Conservation (phyloP, 495 filamentous ascomycete genomes). For the Penicillium daleae region DNA sequence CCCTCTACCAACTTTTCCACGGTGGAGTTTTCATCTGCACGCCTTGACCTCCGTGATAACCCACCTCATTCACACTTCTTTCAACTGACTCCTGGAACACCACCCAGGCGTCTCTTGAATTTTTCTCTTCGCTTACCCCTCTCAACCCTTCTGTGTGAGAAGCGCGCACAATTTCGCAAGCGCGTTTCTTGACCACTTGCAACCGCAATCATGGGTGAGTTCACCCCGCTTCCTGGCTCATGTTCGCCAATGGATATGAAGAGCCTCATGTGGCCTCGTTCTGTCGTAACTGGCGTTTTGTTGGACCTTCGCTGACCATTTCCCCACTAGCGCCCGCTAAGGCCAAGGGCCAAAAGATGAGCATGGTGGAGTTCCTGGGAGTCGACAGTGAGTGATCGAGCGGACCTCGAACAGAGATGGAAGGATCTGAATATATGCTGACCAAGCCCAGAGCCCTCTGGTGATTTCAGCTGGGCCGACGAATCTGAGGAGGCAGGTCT, state of each 20-base stretch:
- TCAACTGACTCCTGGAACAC: slow-evolving; percentile 20
- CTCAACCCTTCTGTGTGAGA: slow-evolving; percentile 34
- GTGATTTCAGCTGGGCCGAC: slow-evolving; percentile 81
- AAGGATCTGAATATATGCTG: slow-evolving; percentile 28
- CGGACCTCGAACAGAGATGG: slow-evolving; percentile 8
- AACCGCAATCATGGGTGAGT: slow-evolving; percentile 89
- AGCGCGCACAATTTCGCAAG: slow-evolving; percentile 51
- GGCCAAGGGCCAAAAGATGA: slow-evolving; percentile 90
- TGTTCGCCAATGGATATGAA: neutral
- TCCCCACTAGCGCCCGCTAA: slow-evolving; percentile 72
- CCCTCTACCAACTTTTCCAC: slow-evolving; percentile 49
- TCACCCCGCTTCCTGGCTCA: slow-evolving; percentile 25
- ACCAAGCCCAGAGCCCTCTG: slow-evolving; percentile 68
- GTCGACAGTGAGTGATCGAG: slow-evolving; percentile 72
- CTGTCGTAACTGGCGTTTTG: neutral
- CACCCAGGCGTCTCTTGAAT: slow-evolving; percentile 21
- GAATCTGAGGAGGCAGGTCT: slow-evolving; percentile 89
- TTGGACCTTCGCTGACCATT: slow-evolving; percentile 19
- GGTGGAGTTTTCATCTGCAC: slow-evolving; percentile 36
- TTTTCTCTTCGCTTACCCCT: slow-evolving; percentile 20
- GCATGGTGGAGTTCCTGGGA: slow-evolving; percentile 85
- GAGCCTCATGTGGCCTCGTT: neutral
- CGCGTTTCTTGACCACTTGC: slow-evolving; percentile 47
- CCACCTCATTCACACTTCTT: slow-evolving; percentile 16
- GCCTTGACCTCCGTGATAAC: slow-evolving; percentile 23